Base-by-base conservation (phyloP, 805 yeast genomes). In the Cyberlindnera maritima region DNA sequence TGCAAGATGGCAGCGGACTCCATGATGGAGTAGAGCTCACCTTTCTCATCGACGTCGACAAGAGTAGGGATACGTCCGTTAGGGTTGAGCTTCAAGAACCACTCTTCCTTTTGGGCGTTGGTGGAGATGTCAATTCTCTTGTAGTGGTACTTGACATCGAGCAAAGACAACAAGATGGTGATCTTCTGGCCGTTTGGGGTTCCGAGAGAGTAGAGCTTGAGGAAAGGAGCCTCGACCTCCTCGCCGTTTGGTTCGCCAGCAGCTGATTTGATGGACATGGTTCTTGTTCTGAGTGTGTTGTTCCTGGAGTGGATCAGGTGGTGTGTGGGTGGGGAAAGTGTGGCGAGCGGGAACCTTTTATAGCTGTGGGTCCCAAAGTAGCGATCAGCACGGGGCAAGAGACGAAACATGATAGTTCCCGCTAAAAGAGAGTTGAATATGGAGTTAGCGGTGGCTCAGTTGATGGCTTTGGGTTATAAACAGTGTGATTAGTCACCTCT, bases 61-160 rank as follows among this genome's bases (percentile, higher is more conserved):
- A 83, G 61, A 0, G 81, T 71, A 23, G 89, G 88, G 42, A 83
- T 76, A 55, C 80, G 68, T 5, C 88, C 87, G 55, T 82, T 81
- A 17, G 83, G 81, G 60, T 81, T 80, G 57, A 79, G 61, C 44
- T 75, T 68, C 41, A 79, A 59, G 53, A 69, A 83, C 82, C 83
- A 77, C 7, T 71, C 77, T 52, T 76, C 75, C 58, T 81, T 81
- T 48, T 80, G 83, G 35, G 63, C 77, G 36, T 65, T 63, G 20
- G 61, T 66, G 1, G 46, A 2, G 36, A 82, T 58, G 50, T 77
- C 76, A 44, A 83, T 59, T 4, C 53, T 51, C 39, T 73, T 57
- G 46, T 60, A 56, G 50, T 68, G 63, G 57, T 70, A 67, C 18
- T 59, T 55, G 23, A 67, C 41, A 9, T 58, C 54, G 37, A 71